A percentile compares a stretch with the other conserved stretches of the same genome.
These are phyloP conservation scores for Fraxinus latifolia DNA, from an alignment of 305 asterid genomes.

Conservation along the genomic window DNA sequence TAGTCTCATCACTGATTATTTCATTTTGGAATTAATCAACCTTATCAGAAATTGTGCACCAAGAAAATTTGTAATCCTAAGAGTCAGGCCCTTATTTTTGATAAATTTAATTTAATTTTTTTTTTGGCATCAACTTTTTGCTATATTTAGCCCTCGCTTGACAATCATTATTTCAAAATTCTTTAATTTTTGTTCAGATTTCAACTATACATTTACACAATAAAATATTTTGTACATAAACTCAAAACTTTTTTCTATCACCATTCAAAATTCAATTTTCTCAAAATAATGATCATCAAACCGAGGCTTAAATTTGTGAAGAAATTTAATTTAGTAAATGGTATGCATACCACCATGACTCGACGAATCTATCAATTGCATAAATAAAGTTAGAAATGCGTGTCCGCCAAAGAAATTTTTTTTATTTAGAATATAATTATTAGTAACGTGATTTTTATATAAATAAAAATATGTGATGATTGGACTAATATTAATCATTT, in stretches of 20 bases:
- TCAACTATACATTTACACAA: no score
- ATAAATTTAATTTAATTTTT: neutral
- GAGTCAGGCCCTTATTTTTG: no score
- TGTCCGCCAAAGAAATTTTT: neutral
- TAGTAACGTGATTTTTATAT: neutral
- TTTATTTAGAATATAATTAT: neutral
- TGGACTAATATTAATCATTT: neutral
- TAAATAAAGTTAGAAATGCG: neutral
- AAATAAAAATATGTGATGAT: neutral
- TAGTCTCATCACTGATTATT: conserved; percentile 40
- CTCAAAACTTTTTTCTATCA: no score
- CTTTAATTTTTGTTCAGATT: no score
- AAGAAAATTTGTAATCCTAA: no score
- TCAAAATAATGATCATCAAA: no score
- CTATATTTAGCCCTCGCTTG: neutral
- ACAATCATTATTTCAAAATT: no score
- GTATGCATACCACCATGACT: neutral
- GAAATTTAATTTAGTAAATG: neutral
- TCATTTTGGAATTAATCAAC: conserved; percentile 14
- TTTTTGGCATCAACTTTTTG: neutral
- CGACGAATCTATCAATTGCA: neutral
- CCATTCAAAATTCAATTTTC: no score
- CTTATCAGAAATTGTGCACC: no score
- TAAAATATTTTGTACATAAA: no score
- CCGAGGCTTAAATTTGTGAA: neutral